Conservation (phyloP, 306 rosid genomes). For the Sechiopsis laciniata region DNA sequence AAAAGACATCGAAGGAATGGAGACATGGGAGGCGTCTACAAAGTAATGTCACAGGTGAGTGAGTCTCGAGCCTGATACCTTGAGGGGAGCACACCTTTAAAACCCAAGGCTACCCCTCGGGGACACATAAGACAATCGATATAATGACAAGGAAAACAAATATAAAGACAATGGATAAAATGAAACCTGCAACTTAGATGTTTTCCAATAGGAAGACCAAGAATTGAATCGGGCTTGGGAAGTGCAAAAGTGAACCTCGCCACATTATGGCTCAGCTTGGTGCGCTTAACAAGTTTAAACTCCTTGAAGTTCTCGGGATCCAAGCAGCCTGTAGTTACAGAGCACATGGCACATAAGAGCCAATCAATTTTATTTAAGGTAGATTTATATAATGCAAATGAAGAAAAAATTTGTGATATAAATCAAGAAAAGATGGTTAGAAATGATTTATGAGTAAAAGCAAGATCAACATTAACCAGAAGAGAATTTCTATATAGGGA, state of each 20-base stretch:
- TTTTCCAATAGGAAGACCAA: constrained; percentile 97
- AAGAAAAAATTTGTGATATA: not conserved
- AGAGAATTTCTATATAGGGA: too few relatives aligned
- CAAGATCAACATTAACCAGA: not conserved
- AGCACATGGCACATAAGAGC: constrained; percentile 21
- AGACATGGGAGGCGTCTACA: too few relatives aligned
- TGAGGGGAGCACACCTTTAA: too few relatives aligned
- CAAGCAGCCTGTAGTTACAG: constrained; percentile 46
- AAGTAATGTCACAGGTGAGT: too few relatives aligned
- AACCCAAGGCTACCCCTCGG: too few relatives aligned
- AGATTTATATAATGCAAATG: not conserved
- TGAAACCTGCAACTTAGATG: constrained; percentile 92
- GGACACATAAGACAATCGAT: too few relatives aligned
- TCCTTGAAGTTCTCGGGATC: constrained; percentile 70
- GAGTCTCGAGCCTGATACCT: too few relatives aligned
- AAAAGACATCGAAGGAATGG: too few relatives aligned
- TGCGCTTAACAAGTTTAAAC: constrained; percentile 67
- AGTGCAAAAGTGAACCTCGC: constrained; percentile 80
- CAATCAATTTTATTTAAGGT: constrained; percentile 6
- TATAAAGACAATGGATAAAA: constrained; percentile 19
- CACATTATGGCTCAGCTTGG: constrained; percentile 85
- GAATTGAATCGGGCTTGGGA: constrained; percentile 63
- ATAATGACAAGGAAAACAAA: constrained; percentile 17
- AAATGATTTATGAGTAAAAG: not conserved
- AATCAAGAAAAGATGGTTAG: not conserved